Evolutionary conservation across 1,139 yeast genomes (phyloP), one percentile per base, ranked within the genome.

Genomic region (Pichia cactophila): DNA sequence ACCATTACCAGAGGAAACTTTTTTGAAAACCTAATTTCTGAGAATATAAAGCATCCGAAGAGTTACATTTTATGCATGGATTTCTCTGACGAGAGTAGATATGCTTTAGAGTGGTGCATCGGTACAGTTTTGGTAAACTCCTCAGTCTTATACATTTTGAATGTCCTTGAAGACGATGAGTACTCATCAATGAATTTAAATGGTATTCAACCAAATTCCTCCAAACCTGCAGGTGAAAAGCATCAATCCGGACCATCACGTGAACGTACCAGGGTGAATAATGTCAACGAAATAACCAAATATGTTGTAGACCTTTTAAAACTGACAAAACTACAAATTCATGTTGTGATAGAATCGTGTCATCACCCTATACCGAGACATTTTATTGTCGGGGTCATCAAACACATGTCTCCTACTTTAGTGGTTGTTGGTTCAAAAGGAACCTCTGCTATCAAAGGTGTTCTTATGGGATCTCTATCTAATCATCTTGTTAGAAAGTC

Each of bases 341-440:
- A 84, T 66, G 79, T 84, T 43, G 88, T 83, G 29, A 73, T 84
- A 56, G 90, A 85, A 64, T 83, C 84, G 36, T 75, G 84, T 49
- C 92, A 85, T 61, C 95, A 90, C 64, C 90, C 92, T 37, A 86
- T 83, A 54, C 95, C 97, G 8, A 78, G 90, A 57, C 96, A 88
- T 62, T 78, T 88, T 61, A 75, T 90, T 50, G 80, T 85, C 54
- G 96, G 88, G 59, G 74, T 89, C 59, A 84, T 88, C 52, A 90
- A 87, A 62, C 85, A 86, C 58, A 73, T 89, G 52, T 81, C 83
- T 54, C 97, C 97, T 0, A 81, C 87, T 0, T 70, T 89, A 60
- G 92, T 90, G 17, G 80, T 89, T 51, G 86, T 89, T 36, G 94
- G 94, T 0, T 83, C 90, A 16, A 78, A 85, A 59, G 94, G 94